Evolutionary conservation across 495 filamentous ascomycete genomes (phyloP), one percentile per base, ranked within the genome.

Genomic region (Neurospora tetraspora): DNA sequence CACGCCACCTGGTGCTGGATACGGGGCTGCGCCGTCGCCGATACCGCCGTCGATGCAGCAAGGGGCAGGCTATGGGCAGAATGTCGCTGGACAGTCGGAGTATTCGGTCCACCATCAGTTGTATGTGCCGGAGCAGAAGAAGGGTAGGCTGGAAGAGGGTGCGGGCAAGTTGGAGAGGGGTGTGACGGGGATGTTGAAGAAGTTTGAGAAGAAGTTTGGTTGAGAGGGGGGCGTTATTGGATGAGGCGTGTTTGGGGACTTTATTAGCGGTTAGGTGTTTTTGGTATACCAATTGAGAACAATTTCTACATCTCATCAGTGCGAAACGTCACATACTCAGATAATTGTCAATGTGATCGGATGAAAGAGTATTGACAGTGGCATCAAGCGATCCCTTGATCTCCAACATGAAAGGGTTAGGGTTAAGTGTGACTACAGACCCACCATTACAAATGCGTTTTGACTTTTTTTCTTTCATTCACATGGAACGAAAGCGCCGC

Each of bases 121-220:
- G 14, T 97, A 96, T 76, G 80, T 90, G 71, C 93, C 94, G 10
- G 89, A 93, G 78, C 82, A 85, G 37, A 83, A 88, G 69, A 85
- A 87, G 71, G 83, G 86, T 71, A 91, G 85, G 77, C 77, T 97
- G 34, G 93, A 94, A 75, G 87, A 91, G 70, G 82, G 86, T 61
- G 90, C 90, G n/a, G 87, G 85, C 2, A 84, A 86, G 75, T 74
- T 96, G 69, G 94, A 97, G 83, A 91, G 89, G 80, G 90, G 91
- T 4, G 89, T 97, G 16, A 91, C 91, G 72, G 86, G 91, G 42
- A 91, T 96, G 80, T 83, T 97, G 77, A 97, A 94, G 89, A 94
- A 89, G 82, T 84, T 97, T 78, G 94, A 97, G 85, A 96, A 96
- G 88, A 91, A 88, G 78, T 88, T 95, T 80, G 91, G 84, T 10